phyloP scores from a whole-genome alignment of 805 yeast genomes.

The Metahyphopichia silvanorum region DNA sequence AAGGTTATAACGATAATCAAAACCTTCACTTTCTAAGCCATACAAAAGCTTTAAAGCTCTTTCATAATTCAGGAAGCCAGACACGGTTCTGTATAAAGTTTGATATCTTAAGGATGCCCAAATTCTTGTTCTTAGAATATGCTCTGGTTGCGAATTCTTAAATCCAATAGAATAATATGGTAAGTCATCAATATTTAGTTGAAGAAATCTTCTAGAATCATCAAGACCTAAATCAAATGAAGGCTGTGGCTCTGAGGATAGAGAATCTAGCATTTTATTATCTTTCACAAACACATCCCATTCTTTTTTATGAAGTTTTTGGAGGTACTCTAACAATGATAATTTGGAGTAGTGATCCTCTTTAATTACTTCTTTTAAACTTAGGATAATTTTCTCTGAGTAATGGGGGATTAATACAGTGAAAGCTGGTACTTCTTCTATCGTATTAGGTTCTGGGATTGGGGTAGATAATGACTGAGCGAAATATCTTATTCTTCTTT shows the following conservation, averaged over 20 bases:
- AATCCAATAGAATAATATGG: slow-evolving; percentile 75
- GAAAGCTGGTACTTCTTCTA: slow-evolving; percentile 47
- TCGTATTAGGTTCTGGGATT: slow-evolving; percentile 47
- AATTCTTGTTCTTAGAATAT: slow-evolving; percentile 67
- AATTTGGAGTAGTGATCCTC: slow-evolving; percentile 44
- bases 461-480: slow-evolving; percentile 51
- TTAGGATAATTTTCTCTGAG: slow-evolving; percentile 46
- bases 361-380: slow-evolving; percentile 43
- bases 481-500: slow-evolving; percentile 50
- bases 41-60: slow-evolving; percentile 69
- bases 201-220: slow-evolving; percentile 16
- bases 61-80: slow-evolving; percentile 80
- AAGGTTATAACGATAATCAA: slow-evolving; percentile 23
- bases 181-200: slow-evolving; percentile 51
- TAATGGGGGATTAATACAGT: slow-evolving; percentile 53
- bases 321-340: slow-evolving; percentile 74
- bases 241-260: slow-evolving; percentile 4
- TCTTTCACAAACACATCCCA: slow-evolving; percentile 82
- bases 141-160: slow-evolving; percentile 60
- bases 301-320: slow-evolving; percentile 66
- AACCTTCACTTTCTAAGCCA: slow-evolving; percentile 60
- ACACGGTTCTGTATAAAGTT: slow-evolving; percentile 76
- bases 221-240: not conserved
- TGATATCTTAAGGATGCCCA: slow-evolving; percentile 89
- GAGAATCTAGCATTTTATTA: slow-evolving; percentile 45